Evolutionary conservation across 2,329 filamentous ascomycete species (phyloP).

Genomic region (Trichoderma breve): DNA sequence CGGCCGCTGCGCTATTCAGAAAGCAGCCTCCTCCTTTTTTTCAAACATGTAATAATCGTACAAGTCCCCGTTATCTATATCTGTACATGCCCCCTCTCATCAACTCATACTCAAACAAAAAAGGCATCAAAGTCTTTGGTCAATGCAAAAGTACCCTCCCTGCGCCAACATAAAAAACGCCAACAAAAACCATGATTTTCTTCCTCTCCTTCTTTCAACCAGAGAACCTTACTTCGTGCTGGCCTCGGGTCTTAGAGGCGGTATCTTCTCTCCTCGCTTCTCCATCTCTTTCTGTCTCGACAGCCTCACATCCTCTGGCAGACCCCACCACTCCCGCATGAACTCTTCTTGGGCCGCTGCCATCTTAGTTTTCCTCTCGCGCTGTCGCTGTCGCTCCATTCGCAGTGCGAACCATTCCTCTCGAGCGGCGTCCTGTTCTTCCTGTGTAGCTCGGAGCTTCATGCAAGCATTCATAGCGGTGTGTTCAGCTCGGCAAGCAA

Average conservation of each 20-base stretch:
- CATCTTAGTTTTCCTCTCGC: constrained; percentile 61
- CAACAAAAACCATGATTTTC: neutral
- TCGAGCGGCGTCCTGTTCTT: constrained; percentile 81
- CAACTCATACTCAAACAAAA: neutral
- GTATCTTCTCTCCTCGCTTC: constrained; percentile 53
- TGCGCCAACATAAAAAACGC: constrained; percentile 8
- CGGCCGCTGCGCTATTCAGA: neutral
- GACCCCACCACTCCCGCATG: constrained; percentile 65
- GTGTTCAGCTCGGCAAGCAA: constrained; percentile 76
- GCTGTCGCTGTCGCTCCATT: constrained; percentile 65
- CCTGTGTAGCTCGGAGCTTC: constrained; percentile 78
- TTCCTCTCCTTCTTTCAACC: neutral
- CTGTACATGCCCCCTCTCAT: neutral
- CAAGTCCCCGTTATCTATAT: constrained; percentile 7
- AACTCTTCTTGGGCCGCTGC: constrained; percentile 64
- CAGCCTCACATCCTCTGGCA: constrained; percentile 56
- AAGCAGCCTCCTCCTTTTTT: neutral
- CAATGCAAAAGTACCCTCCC: neutral
- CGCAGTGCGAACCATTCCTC: constrained; percentile 89
- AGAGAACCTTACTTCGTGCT: neutral
- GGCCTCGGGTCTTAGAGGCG: neutral
- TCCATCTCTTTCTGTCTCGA: constrained; percentile 51
- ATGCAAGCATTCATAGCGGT: constrained; percentile 93
- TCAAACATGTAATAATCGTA: constrained; percentile 8
- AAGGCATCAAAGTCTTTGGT: neutral